Base-by-base conservation (phyloP, 495 filamentous ascomycete genomes). In the Glonium stellatum region DNA sequence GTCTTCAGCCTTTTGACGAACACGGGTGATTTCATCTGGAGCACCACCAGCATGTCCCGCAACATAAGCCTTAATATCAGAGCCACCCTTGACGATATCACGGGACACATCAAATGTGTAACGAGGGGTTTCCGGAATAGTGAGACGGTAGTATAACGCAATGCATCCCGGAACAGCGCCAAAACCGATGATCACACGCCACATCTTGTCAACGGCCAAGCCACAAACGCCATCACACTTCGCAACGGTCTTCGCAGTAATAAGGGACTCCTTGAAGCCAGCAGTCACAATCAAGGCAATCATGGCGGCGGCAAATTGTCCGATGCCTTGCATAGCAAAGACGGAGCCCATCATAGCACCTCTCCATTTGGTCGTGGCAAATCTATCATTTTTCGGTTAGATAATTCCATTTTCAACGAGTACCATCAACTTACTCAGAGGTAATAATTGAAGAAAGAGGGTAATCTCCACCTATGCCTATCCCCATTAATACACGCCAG, bases 341-440 rank as follows among this genome's bases (percentile, higher is more conserved):
- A 93, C 88, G 13, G 86, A 79, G n/a, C 79, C 84, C 86, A 93
- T 90, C 89, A 95, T 92, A 49, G 85, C 87, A 53, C 89, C 89
- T 56, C 89, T 79, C 85, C 87, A 89, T 69, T 89, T 86, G 50
- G 87, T 92, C 4, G 86, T 89, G 21, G 88, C 88, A 69, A 90
- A 87, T 77, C 27, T 31, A 31, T 31, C 27, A 31, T 3, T 31
- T 31, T 31, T 6, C 27, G 27, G 27, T 31, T 31, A 31, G 27
- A 31, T 2, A 31, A 31, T 3, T 31, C 27, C 27, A 31, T 31
- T 31, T 31, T 31, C 27, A 31, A 31, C 27, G 6, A 6, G 27
- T 31, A 31, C 27, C 27, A 31, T 31, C 27, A 31, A 31, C 27
- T 31, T 31, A 31, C 27, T 91, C 87, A 11, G 87, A 88, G 6